Base-by-base conservation (phyloP, 2,329 filamentous ascomycete species). In the Aspergillus novoparasiticus region DNA sequence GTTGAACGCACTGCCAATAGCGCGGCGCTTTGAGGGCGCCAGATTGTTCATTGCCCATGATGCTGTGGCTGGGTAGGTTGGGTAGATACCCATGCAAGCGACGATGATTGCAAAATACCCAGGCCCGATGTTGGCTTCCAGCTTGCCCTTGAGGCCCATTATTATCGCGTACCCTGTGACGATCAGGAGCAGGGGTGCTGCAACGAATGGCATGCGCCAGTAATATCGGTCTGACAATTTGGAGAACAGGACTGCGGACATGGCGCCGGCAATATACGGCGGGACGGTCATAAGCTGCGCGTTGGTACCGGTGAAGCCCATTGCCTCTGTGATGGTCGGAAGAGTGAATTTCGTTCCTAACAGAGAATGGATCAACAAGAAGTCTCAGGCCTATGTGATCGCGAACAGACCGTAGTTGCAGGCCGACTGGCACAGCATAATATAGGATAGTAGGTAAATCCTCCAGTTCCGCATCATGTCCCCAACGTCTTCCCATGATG, bases 291-390 rank as follows among this genome's bases (percentile, higher is more conserved):
- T 66, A 6, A 79, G 69, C 48, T 79, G 77, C 10, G 77, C 76
- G 6, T 71, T 74, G 0, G 76, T 74, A 0, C 70, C 68, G 16
- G 56, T 70, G 62, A 76, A 79, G 8, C 77, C 77, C 63, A 79
- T 69, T 21, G 73, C 71, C 55, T 75, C 73, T 46, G 78, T 79
- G 21, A 79, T 79, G 3, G 73, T 75, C 0, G 77, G 77, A 1
- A 77, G 66, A n/a, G 76, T 76, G 43, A 78, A 73, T 12, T 76
- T 78, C 12, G 74, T 76, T 14, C 74, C 75, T 68, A 73, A 5
- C 12, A 36, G 34, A 36, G 4, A 36, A 36, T 36, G n/a, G 14
- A 74, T 66, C 0, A 74, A 66, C 68, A 36, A 50, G 6, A 65
- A 36, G 34, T 36, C 63, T 50, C 12, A 36, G 12, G 0, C 11